Evolutionary conservation across 805 yeast genomes (phyloP), one percentile per base, ranked within the genome.

Genomic region (Candida tibetensis): DNA sequence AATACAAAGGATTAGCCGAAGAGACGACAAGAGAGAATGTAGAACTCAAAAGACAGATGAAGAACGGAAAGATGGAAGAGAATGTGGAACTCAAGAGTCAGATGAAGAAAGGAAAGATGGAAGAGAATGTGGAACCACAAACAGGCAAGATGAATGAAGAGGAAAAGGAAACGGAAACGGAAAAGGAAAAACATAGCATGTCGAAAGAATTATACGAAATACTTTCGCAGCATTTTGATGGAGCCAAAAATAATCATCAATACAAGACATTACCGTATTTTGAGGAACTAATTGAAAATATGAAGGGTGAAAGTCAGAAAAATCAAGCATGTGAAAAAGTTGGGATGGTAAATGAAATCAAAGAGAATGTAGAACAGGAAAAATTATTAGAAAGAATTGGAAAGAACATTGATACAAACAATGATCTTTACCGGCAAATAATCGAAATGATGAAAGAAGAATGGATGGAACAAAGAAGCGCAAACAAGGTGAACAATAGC

Each of bases 1-100:
- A 66, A 49, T 66, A 66, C 34, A 63, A 62, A 45, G 45, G 40
- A 13, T 30, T 42, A 23, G 41, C 44, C 5, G 46, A 42, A 12
- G 34, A 21, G 3, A 30, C 32, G 13, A n/a, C 19, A 8, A 30
- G 28, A 28, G 43, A 35, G 34, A 32, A 30, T n/a, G 43, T 30
- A 21, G 35, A 33, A 16, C 29, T 33, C 25, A 32, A 19, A 8
- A 32, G 31, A 28, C 22, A 18, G n/a, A n/a, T 33, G 12, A 36
- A 13, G 14, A 17, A 18, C 23, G 13, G 28, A 31, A 14, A 8
- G 26, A 23, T 25, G 26, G 35, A 26, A 10, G 13, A 21, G 33
- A 26, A 16, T 7, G n/a, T 14, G 33, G 13, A 12, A 17, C 32
- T n/a, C n/a, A 14, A 17, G 19, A 16, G 32, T 13, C 22, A 18